A percentile compares a stretch with the other conserved stretches of the same genome.
phyloP scores from a whole-genome alignment of 768 basidiomycete genomes.

The Coprinellus micaceus region DNA sequence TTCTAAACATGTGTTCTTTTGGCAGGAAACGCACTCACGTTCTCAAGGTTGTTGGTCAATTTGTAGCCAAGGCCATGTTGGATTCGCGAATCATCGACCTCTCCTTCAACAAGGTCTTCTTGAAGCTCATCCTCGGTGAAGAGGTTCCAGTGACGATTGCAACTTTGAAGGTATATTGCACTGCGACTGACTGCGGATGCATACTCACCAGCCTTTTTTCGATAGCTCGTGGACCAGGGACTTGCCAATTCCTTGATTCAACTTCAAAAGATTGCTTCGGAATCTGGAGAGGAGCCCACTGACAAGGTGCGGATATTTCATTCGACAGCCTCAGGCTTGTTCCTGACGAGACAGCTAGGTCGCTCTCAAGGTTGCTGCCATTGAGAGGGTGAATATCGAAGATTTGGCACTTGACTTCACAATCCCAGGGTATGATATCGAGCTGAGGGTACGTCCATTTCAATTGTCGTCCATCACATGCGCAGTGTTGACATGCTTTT shows the following conservation, averaged over 20 bases:
- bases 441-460: slow-evolving; percentile 58
- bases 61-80: slow-evolving; percentile 93
- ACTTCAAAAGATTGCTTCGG: slow-evolving; percentile 62
- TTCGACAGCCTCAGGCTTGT: neutral
- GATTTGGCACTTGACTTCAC: slow-evolving; percentile 96
- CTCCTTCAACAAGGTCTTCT: slow-evolving; percentile 91
- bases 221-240: slow-evolving; percentile 80
- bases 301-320: slow-evolving; percentile 48
- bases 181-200: neutral
- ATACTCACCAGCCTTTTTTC: slow-evolving; percentile 9
- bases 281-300: slow-evolving; percentile 35
- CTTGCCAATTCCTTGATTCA: slow-evolving; percentile 85
- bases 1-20: slow-evolving; percentile 9
- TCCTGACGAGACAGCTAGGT: slow-evolving; percentile 31
- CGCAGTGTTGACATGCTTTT: too few relatives aligned
- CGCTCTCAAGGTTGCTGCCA: slow-evolving; percentile 51
- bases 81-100: slow-evolving; percentile 98
- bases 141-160: slow-evolving; percentile 80
- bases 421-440: slow-evolving; percentile 91
- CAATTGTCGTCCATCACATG: too few relatives aligned
- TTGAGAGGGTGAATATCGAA: slow-evolving; percentile 67
- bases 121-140: slow-evolving; percentile 85
- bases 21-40: slow-evolving; percentile 81
- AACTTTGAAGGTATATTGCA: slow-evolving; percentile 64
- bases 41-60: slow-evolving; percentile 89